Evolutionary conservation across 2,329 filamentous ascomycete genomes (phyloP).

Genomic region (Beauveria sp.): DNA sequence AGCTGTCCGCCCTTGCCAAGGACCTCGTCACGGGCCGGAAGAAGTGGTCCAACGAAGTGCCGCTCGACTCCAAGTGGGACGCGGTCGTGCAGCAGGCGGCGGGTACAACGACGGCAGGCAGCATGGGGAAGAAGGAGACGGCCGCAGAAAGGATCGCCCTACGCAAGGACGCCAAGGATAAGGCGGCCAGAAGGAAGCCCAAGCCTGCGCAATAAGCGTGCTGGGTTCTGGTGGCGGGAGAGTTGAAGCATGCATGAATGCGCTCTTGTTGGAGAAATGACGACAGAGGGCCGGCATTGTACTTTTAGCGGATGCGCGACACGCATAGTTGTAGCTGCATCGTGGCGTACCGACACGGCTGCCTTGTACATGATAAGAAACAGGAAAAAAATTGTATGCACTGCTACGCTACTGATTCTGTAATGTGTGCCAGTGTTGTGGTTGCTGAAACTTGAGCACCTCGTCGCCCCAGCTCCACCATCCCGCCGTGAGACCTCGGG

Average conservation of each 20-base stretch:
- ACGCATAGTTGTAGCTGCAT: conserved; percentile 12
- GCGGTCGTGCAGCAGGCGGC: conserved; percentile 19
- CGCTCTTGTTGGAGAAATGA: neutral
- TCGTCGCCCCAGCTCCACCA: conserved; percentile 79
- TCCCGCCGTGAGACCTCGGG: conserved; percentile 62
- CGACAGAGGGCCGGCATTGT: conserved; percentile 1
- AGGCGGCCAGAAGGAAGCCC: neutral
- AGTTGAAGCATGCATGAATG: neutral
- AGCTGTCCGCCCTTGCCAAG: conserved; percentile 56
- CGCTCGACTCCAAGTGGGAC: conserved; percentile 41
- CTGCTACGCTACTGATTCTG: neutral
- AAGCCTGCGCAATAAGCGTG: conserved; percentile 1
- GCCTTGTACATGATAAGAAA: conserved; percentile 17
- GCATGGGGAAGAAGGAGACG: conserved; percentile 8
- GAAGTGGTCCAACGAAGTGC: conserved; percentile 48
- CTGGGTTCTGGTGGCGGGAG: neutral
- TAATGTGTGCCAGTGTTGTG: conserved; percentile 39
- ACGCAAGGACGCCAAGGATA: conserved; percentile 1
- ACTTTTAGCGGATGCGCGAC: conserved; percentile 11
- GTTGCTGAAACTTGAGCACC: conserved; percentile 59
- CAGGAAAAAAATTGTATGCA: conserved; percentile 3
- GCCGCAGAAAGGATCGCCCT: conserved; percentile 16
- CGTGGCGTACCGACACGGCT: conserved; percentile 2
- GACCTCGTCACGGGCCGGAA: conserved; percentile 52
- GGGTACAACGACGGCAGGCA: conserved; percentile 9